These are phyloP conservation scores for Pythium insidiosum DNA, from an alignment of 352 stramenopile genomes.

Conservation along the genomic window DNA sequence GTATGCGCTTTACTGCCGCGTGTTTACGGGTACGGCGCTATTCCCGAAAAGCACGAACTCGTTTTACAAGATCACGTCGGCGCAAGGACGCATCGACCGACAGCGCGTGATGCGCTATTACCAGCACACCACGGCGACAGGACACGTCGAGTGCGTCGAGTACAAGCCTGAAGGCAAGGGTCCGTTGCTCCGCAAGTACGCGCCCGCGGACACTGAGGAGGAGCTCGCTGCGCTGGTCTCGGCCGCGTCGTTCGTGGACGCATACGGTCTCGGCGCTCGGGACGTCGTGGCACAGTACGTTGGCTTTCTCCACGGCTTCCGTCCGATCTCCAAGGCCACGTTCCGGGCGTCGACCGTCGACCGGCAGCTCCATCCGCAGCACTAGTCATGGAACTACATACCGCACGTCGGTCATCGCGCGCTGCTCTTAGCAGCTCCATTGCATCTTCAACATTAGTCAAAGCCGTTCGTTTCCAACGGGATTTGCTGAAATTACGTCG, in stretches of 20 bases:
- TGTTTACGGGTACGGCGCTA: constrained; percentile 23
- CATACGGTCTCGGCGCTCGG: constrained; percentile 22
- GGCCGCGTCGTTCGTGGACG: constrained; percentile 18
- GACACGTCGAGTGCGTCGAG: constrained; percentile 16
- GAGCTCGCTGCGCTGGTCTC: constrained; percentile 16
- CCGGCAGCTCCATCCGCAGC: too few species aligned
- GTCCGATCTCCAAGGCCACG: constrained; percentile 25
- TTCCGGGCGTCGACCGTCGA: constrained; percentile 12
- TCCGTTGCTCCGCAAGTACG: constrained; percentile 33
- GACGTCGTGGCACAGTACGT: constrained; percentile 24
- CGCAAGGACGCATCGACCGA: constrained; percentile 45
- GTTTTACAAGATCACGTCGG: constrained; percentile 63
- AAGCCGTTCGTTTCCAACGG: too few species aligned
- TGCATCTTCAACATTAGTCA: too few species aligned
- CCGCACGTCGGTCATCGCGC: too few species aligned
- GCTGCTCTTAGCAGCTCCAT: too few species aligned
- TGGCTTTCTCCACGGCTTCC: constrained; percentile 30
- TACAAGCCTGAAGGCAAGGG: constrained; percentile 49
- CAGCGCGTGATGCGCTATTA: constrained; percentile 48
- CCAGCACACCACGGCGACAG: constrained; percentile 1
- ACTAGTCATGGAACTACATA: too few species aligned
- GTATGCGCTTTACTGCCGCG: constrained; percentile 30
- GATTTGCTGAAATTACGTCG: too few species aligned
- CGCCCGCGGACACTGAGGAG: constrained; percentile 8
- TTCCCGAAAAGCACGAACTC: constrained; percentile 37